These are phyloP conservation scores for Leishmania mexicana DNA, from an alignment of 208 protist species.

Conservation along the genomic window DNA sequence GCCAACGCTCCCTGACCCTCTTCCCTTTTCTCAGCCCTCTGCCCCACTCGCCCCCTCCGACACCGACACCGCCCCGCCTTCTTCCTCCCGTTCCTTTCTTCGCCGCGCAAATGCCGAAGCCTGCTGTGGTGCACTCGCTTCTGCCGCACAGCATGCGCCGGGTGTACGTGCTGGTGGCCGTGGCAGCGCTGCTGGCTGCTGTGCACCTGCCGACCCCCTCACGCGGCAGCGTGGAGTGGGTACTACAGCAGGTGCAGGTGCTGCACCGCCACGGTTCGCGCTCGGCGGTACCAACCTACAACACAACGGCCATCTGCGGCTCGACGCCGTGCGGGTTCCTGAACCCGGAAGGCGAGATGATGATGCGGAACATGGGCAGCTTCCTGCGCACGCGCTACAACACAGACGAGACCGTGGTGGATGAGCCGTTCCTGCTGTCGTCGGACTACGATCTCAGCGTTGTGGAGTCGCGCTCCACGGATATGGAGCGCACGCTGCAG, in stretches of 20 bases:
- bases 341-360: conserved; percentile 33
- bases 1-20: neutral
- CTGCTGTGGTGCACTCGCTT: neutral
- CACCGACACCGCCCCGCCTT: neutral
- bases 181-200: conserved; percentile 14
- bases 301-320: conserved; percentile 37
- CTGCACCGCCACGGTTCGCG: conserved; percentile 60
- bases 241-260: conserved; percentile 36
- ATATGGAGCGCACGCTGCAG: conserved; percentile 52
- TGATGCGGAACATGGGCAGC: conserved; percentile 42
- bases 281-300: conserved; percentile 15
- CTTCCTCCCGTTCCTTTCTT: neutral
- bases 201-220: conserved; percentile 18
- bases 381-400: conserved; percentile 47
- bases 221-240: conserved; percentile 11
- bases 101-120: neutral
- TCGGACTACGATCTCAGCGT: conserved; percentile 42
- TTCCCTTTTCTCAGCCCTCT: neutral
- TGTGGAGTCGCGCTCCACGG: conserved; percentile 52
- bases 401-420: conserved; percentile 23
- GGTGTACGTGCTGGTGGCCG: conserved; percentile 7
- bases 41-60: neutral
- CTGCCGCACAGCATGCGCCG: conserved; percentile 13
- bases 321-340: conserved; percentile 46
- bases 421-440: conserved; percentile 28